Conservation (phyloP, 2,329 filamentous ascomycete genomes). For the Aschersonia sp. region DNA sequence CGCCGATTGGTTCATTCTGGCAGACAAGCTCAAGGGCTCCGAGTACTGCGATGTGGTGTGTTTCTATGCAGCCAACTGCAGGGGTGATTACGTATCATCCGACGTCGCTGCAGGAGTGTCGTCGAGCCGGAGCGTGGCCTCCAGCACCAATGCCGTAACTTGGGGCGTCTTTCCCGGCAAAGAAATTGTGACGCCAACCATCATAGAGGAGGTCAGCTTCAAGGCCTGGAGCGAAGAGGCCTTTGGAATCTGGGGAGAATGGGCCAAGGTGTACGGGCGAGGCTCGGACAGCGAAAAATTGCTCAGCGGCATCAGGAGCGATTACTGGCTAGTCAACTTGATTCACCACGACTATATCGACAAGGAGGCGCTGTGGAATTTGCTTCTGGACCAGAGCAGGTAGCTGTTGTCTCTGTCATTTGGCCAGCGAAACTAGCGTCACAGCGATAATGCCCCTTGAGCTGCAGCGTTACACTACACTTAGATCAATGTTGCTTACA, state of each 20-base stretch:
- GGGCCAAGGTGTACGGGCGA: conserved; percentile 75
- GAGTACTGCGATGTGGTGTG: conserved; percentile 54
- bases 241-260: conserved; percentile 89
- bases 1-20: conserved; percentile 55
- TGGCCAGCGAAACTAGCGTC: too few species aligned
- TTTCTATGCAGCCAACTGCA: conserved; percentile 74
- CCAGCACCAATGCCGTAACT: conserved; percentile 80
- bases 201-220: conserved; percentile 92
- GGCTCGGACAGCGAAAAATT: conserved; percentile 57
- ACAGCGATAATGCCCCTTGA: too few species aligned
- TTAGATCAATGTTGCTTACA: too few species aligned
- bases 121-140: conserved; percentile 19
- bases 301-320: conserved; percentile 50
- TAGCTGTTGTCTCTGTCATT: too few species aligned
- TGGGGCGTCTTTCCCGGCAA: conserved; percentile 94
- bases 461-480: too few species aligned
- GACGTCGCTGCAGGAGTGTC: conserved; percentile 27
- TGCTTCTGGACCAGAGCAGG: conserved; percentile 24
- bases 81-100: conserved; percentile 65
- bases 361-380: conserved; percentile 55
- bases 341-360: conserved; percentile 71
- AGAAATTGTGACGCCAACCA: conserved; percentile 91
- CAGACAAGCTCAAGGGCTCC: conserved; percentile 41
- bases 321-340: conserved; percentile 81
- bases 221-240: conserved; percentile 90